Evolutionary conservation across 202 grass and related monocot species (phyloP).

Genomic region (Zoysia matrella): DNA sequence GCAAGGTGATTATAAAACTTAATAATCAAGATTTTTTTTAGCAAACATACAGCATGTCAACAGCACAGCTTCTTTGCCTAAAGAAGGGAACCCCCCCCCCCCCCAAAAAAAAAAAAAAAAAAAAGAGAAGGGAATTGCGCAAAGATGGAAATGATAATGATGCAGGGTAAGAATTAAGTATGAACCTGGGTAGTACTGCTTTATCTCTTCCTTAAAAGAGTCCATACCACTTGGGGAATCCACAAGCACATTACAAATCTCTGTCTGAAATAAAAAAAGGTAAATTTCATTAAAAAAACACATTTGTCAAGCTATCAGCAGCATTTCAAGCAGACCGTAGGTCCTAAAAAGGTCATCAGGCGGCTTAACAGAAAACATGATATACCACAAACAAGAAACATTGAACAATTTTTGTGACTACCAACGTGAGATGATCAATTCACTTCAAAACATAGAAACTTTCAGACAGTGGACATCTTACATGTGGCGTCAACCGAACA

Average conservation of each 20-base stretch:
- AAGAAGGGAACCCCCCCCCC: too few relatives aligned
- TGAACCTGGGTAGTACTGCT: constrained; percentile 75
- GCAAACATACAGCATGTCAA: background rate
- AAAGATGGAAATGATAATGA: constrained; percentile 6
- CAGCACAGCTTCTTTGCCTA: background rate
- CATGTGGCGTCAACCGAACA: background rate
- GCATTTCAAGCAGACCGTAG: constrained; percentile 5
- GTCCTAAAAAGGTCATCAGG: constrained; percentile 21
- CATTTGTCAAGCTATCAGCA: background rate
- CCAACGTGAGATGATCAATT: background rate
- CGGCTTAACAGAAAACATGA: constrained; percentile 10
- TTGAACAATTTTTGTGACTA: constrained; percentile 5
- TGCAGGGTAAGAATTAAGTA: constrained; percentile 36
- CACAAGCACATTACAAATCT: constrained; percentile 50
- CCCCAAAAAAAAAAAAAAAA: too few relatives aligned
- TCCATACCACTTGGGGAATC: constrained; percentile 66
- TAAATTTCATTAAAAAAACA: constrained; percentile 24
- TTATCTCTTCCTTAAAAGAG: constrained; percentile 68
- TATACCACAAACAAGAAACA: background rate
- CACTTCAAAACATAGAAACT: background rate
- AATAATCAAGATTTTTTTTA: background rate
- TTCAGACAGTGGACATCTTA: background rate
- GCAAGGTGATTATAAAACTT: background rate
- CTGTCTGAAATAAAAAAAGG: constrained; percentile 43
- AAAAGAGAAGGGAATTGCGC: too few relatives aligned